These are phyloP conservation scores for Nicotiana sylvestris DNA, from an alignment of 257 asterid species.

Conservation along the genomic window DNA sequence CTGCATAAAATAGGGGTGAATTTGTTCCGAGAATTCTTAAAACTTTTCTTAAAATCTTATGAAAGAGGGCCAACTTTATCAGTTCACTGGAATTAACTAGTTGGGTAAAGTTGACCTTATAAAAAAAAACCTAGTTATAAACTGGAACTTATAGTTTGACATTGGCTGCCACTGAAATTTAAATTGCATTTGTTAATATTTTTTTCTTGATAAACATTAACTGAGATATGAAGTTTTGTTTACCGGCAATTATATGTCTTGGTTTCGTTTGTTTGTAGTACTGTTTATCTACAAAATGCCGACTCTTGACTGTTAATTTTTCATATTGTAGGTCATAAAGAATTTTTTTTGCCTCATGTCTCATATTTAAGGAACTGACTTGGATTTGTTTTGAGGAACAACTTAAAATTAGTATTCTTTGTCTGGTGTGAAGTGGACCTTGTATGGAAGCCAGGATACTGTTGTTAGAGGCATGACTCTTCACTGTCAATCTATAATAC, in stretches of 20 bases:
- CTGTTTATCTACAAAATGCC: not conserved
- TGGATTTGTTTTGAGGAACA: slow-evolving; percentile 10
- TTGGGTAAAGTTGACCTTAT: not conserved
- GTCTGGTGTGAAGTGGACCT: slow-evolving; percentile 3
- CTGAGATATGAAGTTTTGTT: not conserved
- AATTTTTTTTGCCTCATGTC: slow-evolving; percentile 10
- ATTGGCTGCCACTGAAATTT: not conserved
- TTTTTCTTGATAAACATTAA: not conserved
- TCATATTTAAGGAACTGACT: slow-evolving; percentile 16
- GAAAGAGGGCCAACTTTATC: not conserved
- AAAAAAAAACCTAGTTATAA: too few species aligned
- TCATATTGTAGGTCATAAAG: slow-evolving; percentile 25
- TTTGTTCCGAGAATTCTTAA: not conserved
- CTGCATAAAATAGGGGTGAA: not conserved
- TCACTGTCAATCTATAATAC: not conserved
- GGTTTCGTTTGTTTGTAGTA: not conserved
- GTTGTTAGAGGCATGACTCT: slow-evolving; percentile 7
- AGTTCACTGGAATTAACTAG: not conserved
- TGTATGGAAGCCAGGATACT: slow-evolving; percentile 3
- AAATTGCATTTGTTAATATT: not conserved
- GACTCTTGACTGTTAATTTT: slow-evolving; percentile 3
- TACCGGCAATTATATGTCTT: not conserved
- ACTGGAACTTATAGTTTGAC: not conserved
- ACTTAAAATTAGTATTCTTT: not conserved
- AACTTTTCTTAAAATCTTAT: not conserved